These are phyloP conservation scores for Coprinopsis cinerea DNA, from an alignment of 768 basidiomycete genomes.

Conservation along the genomic window DNA sequence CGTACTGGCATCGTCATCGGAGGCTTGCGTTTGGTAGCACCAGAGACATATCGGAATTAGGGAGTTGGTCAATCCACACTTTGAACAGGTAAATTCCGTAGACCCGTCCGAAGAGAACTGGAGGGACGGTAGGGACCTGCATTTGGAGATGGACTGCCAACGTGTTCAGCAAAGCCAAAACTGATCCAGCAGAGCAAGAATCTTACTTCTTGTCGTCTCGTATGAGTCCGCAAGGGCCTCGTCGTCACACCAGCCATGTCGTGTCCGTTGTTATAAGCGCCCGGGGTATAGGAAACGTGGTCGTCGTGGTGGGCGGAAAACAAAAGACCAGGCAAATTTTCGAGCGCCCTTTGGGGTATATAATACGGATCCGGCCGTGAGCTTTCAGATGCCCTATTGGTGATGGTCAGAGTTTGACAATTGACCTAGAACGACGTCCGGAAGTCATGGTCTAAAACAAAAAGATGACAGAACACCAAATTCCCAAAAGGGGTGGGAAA, in stretches of 20 bases:
- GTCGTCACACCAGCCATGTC: not conserved
- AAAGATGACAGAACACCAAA: too few relatives aligned
- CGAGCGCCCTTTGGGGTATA: not conserved
- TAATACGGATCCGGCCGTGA: constrained; percentile 4
- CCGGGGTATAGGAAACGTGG: not conserved
- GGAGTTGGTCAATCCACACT: not conserved
- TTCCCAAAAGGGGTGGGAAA: not conserved
- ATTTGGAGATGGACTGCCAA: not conserved
- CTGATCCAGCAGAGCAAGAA: not conserved
- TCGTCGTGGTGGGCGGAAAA: not conserved
- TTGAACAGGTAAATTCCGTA: not conserved
- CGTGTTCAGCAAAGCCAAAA: not conserved
- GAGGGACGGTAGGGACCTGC: constrained; percentile 1
- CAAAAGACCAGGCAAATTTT: not conserved
- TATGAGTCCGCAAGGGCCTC: not conserved
- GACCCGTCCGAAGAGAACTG: constrained; percentile 1
- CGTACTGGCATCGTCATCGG: not conserved
- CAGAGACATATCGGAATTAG: not conserved
- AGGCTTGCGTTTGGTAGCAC: not conserved
- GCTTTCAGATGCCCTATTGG: not conserved
- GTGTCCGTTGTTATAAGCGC: not conserved
- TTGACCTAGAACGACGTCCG: not conserved
- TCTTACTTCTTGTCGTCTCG: not conserved
- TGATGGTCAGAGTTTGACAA: not conserved
- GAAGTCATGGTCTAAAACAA: not conserved